Base-by-base conservation (phyloP, 441 rosid species). In the Euphorbia schlechtendalii region DNA sequence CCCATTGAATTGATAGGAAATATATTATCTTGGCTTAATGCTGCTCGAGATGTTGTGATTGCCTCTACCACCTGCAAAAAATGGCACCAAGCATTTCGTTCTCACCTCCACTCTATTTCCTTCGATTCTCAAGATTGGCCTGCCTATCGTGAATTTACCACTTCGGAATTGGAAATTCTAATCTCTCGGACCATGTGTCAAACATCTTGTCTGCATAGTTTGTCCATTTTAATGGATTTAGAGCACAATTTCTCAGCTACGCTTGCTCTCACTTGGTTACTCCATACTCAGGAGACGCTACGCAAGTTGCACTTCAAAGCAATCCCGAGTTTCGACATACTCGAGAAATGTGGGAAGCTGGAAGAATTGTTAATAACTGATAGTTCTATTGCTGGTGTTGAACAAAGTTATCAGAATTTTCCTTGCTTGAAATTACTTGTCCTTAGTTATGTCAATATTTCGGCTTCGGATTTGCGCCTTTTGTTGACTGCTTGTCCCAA, bases 101-200 rank as follows among this genome's bases (percentile, higher is more conserved):
- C 61, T 11, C 92, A 86, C 71, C 87, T 92, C 28, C 84, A 78
- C 5, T 68, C 88, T 0, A 86, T 86, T 61, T 77, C 88, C 3
- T 90, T 92, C 51, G 80, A 79, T 46, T 82, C 84, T 5, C 67
- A 51, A 34, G 94, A 90, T 68, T 86, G 85, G 83, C 74, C 83
- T 0, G 69, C 45, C 17, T 92, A 82, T 70, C 81, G 61, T 34
- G 87, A 87, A 48, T 65, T 89, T 36, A 21, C 89, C 1, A 84
- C 3, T 61, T 67, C 55, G 72, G 67, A 22, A 69, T 86, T 0
- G 85, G 86, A 53, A 87, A 81, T 56, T 65, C 86, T 64, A 85
- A 86, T 2, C 86, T 90, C 64, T 89, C 81, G 65, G 86, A 96
- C 43, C n/a, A n/a, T n/a, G 83, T 82, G 87, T 64, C 93, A 92